phyloP scores from a whole-genome alignment of 2,329 filamentous ascomycete genomes.

The Tolypocladium capitatum region DNA sequence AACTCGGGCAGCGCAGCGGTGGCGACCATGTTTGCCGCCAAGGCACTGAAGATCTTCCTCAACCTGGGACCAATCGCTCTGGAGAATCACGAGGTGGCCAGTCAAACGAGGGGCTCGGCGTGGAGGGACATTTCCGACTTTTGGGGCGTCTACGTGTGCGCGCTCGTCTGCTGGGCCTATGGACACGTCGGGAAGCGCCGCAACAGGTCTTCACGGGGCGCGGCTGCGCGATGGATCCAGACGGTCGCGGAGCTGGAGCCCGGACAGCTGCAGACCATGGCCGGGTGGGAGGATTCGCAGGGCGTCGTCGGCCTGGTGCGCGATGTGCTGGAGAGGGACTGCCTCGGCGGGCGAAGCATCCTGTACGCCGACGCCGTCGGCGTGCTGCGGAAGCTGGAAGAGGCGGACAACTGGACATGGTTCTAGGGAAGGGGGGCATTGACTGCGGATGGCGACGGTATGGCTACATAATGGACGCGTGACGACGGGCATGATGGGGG shows the following conservation, averaged over 20 bases:
- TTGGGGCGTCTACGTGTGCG: slow-evolving; percentile 43
- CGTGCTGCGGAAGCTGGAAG: slow-evolving; percentile 38
- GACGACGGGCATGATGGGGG: neutral
- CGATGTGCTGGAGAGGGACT: slow-evolving; percentile 33
- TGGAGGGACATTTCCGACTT: slow-evolving; percentile 33
- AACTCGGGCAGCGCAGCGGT: slow-evolving; percentile 29
- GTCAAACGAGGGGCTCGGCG: slow-evolving; percentile 4
- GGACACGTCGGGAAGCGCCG: slow-evolving; percentile 19
- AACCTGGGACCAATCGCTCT: slow-evolving; percentile 7
- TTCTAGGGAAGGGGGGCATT: slow-evolving; percentile 2
- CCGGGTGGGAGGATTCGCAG: slow-evolving; percentile 22
- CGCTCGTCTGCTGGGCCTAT: slow-evolving; percentile 47
- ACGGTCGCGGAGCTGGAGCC: slow-evolving; percentile 26
- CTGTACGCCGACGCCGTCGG: slow-evolving; percentile 39
- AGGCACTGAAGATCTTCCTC: slow-evolving; percentile 34
- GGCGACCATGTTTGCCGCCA: slow-evolving; percentile 37
- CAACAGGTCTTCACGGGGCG: slow-evolving; percentile 9
- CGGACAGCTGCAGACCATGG: slow-evolving; percentile 23
- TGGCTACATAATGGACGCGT: neutral
- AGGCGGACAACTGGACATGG: slow-evolving; percentile 26
- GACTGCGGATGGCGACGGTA: neutral
- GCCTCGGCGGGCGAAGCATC: slow-evolving; percentile 32
- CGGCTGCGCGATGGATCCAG: slow-evolving; percentile 23
- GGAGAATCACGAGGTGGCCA: slow-evolving; percentile 2
- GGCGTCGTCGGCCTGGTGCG: slow-evolving; percentile 37